Evolutionary conservation across 2,329 filamentous ascomycete species (phyloP).

Genomic region (Penicillium sp.): DNA sequence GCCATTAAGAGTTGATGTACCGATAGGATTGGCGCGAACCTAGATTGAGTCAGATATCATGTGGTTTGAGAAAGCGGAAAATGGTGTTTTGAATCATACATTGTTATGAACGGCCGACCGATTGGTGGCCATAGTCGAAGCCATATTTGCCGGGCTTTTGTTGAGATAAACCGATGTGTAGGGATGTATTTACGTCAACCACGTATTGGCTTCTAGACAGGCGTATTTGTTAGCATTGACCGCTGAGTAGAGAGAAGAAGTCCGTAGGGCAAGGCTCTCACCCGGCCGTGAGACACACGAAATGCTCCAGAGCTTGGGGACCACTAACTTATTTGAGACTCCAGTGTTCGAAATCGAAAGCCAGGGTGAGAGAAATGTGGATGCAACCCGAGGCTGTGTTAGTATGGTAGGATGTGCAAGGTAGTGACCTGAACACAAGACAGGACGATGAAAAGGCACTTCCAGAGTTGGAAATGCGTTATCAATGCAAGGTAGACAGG

Average conservation of each 20-base stretch:
- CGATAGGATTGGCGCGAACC: slow-evolving; percentile 37
- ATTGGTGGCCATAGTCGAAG: slow-evolving; percentile 35
- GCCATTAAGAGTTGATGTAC: slow-evolving; percentile 28
- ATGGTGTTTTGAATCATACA: slow-evolving; percentile 18
- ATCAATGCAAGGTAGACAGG: slow-evolving; percentile 5
- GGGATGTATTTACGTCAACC: slow-evolving; percentile 12
- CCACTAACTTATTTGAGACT: slow-evolving; percentile 5
- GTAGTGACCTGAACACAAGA: neutral
- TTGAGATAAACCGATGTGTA: slow-evolving; percentile 7
- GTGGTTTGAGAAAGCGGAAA: slow-evolving; percentile 9
- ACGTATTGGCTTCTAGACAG: neutral
- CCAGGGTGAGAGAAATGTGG: slow-evolving; percentile 3
- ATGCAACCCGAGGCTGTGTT: neutral
- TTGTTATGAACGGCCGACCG: slow-evolving; percentile 35
- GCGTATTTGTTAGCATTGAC: neutral
- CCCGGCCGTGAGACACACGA: neutral
- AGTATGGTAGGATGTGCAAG: neutral
- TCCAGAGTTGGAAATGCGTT: neutral
- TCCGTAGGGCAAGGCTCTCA: neutral
- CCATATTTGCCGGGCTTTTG: slow-evolving; percentile 23
- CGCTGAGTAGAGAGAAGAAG: neutral
- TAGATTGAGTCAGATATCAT: slow-evolving; percentile 15
- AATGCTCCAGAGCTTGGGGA: neutral
- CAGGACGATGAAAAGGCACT: neutral
- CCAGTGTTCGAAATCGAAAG: neutral